Evolutionary conservation across 2,329 filamentous ascomycete species (phyloP).

Genomic region (Trichoderma aggressivum): DNA sequence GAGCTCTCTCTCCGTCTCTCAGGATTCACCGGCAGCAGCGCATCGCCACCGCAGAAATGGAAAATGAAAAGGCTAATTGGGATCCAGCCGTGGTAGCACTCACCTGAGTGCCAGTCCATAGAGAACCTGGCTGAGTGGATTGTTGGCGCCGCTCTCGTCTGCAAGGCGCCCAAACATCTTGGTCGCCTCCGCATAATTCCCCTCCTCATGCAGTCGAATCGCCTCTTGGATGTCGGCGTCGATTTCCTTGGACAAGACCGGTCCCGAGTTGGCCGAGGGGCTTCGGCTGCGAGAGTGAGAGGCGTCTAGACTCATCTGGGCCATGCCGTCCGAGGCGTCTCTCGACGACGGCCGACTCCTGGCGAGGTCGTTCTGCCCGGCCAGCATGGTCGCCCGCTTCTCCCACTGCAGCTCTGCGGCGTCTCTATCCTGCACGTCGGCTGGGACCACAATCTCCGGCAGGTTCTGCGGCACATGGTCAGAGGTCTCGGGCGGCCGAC

Average conservation of each 20-base stretch:
- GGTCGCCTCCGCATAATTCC: slow-evolving; percentile 77
- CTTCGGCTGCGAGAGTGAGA: slow-evolving; percentile 19
- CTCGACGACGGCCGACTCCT: slow-evolving; percentile 43
- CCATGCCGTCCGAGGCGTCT: slow-evolving; percentile 28
- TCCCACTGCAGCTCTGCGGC: slow-evolving; percentile 77
- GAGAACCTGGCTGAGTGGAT: slow-evolving; percentile 90
- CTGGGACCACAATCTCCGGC: slow-evolving; percentile 62
- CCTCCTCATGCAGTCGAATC: slow-evolving; percentile 87
- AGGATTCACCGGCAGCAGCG: background rate
- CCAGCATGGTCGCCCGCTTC: slow-evolving; percentile 85
- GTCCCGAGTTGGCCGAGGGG: slow-evolving; percentile 23
- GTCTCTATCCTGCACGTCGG: slow-evolving; percentile 44
- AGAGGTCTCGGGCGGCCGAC: slow-evolving; percentile 56
- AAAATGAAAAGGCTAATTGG: background rate
- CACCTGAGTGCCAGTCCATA: slow-evolving; percentile 88
- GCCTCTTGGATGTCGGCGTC: slow-evolving; percentile 85
- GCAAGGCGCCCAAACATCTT: slow-evolving; percentile 79
- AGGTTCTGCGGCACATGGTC: slow-evolving; percentile 75
- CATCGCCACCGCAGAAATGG: background rate
- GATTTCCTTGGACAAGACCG: slow-evolving; percentile 49
- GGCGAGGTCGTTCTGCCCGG: slow-evolving; percentile 55
- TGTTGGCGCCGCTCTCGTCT: slow-evolving; percentile 79
- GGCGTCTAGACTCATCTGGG: slow-evolving; percentile 26
- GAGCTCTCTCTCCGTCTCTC: background rate
- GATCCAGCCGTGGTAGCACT: slow-evolving; percentile 31